Base-by-base conservation (phyloP, 805 yeast genomes). In the Trichomonascus vanleenenianus region DNA sequence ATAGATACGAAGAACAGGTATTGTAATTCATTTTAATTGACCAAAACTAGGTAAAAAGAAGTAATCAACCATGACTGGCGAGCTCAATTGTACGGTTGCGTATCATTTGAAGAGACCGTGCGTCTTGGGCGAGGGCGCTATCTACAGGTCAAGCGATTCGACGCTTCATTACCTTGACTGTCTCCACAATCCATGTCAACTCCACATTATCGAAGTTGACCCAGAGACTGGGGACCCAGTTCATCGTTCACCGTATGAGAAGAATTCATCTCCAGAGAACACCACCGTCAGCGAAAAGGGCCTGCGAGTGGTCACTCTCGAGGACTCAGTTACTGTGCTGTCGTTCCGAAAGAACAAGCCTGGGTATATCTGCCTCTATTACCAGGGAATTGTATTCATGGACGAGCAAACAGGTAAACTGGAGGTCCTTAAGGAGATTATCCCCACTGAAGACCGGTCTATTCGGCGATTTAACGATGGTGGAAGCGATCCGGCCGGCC, bases 401-500 rank as follows among this genome's bases (percentile, higher is more conserved):
- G 61, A 63, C 48, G 68, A 64, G 50, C 43, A 47, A 12, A 61
- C 67, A 2, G 68, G 67, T 19, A 51, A 57, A 42, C 50, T 64
- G 39, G 59, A 59, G 6, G 50, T 58, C 9, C 45, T 62, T 30
- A 57, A 60, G 48, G 63, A 59, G 50, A 52, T 64, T 38, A 61
- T 60, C 32, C 63, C 64, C 12, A 30, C 30, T 6, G 37, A 40
- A 19, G 64, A 60, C 19, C 56, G 63, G 33, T 41, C 46, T 19
- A 49, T 48, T 37, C 45, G 61, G 38, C 51, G 86, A 57, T 80
- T 93, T 36, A 87, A 87, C 59, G 96, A 87, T 59, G 95, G 96
- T 0, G 77, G 78, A 38, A 75, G 85, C 39, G 88, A 85, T 48
- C 83, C 85, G 6, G 67, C 76, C 57, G 95, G 95, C 2, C 72